Percentiles rank a stretch among this genome's conserved stretches.
phyloP scores from a whole-genome alignment of 345 rosid genomes.

The Anastatica hierochuntica region DNA sequence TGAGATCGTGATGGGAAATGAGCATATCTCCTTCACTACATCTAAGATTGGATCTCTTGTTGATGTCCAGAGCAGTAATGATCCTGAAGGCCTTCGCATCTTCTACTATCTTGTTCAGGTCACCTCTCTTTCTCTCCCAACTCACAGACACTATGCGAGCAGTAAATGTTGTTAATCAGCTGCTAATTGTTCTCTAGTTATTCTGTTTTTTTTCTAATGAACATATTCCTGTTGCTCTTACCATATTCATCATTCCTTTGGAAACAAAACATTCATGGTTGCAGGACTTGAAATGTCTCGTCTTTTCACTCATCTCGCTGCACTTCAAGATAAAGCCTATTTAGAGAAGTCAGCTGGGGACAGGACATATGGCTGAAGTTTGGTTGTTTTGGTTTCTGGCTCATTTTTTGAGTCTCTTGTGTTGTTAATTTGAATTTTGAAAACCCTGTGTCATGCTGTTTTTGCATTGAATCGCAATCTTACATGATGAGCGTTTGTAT shows the following conservation, averaged over 20 bases:
- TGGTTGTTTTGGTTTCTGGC: neutral
- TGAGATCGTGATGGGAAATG: conserved; percentile 96
- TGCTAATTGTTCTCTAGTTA: neutral
- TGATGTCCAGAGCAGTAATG: conserved; percentile 89
- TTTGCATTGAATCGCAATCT: no score
- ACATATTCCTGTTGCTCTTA: no score
- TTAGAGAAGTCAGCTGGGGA: conserved; percentile 17
- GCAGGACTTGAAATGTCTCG: conserved; percentile 99
- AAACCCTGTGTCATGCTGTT: no score
- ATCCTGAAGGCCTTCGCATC: conserved; percentile 97
- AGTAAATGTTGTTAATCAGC: no score
- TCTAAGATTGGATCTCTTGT: conserved; percentile 98
- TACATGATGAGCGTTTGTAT: no score
- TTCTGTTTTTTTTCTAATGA: no score
- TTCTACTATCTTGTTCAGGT: conserved; percentile 99
- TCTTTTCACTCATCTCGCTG: conserved; percentile 96
- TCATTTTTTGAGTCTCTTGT: neutral
- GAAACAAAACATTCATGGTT: conserved; percentile 25
- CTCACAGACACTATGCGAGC: no score
- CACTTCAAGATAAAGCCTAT: conserved; percentile 99
- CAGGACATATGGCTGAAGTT: neutral
- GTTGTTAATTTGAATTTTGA: neutral
- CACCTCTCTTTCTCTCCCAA: conserved; percentile 6
- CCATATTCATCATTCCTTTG: no score
- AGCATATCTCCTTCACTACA: conserved; percentile 89